Percentiles rank a stretch among this genome's conserved stretches.
Evolutionary conservation across 1,139 yeast species (phyloP).

Genomic region (Geotrichum phurueaensis): DNA sequence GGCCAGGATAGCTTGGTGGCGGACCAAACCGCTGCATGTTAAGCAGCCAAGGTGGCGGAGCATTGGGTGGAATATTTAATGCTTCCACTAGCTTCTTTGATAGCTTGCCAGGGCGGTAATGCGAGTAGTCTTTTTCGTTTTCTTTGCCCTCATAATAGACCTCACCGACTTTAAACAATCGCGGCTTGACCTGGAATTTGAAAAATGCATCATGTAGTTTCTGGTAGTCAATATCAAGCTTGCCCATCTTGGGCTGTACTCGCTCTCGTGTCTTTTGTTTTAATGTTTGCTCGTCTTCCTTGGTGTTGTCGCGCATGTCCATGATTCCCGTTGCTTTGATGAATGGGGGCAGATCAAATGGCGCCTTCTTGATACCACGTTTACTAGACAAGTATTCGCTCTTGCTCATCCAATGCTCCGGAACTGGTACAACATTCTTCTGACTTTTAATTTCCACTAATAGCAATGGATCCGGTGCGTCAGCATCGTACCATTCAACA

Average conservation of each 20-base stretch:
- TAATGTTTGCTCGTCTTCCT: conserved; percentile 49
- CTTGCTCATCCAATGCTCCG: conserved; percentile 78
- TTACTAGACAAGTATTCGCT: conserved; percentile 71
- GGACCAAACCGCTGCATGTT: conserved; percentile 69
- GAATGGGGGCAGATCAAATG: conserved; percentile 72
- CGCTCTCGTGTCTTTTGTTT: conserved; percentile 75
- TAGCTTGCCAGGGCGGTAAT: conserved; percentile 62
- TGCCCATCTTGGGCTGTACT: conserved; percentile 87
- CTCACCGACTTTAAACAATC: conserved; percentile 64
- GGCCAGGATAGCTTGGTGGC: conserved; percentile 75
- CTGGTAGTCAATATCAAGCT: conserved; percentile 78
- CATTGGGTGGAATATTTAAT: conserved; percentile 58
- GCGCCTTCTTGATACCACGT: conserved; percentile 63
- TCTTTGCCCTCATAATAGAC: conserved; percentile 76
- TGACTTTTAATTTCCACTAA: conserved; percentile 58
- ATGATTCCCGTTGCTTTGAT: conserved; percentile 81
- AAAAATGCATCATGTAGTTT: conserved; percentile 83
- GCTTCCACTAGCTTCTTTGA: conserved; percentile 58
- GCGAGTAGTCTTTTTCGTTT: conserved; percentile 40
- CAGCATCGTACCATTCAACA: conserved; percentile 83
- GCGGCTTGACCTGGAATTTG: conserved; percentile 71
- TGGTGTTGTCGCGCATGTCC: conserved; percentile 66
- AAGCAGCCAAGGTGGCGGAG: conserved; percentile 77
- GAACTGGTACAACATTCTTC: conserved; percentile 70
- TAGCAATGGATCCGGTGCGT: conserved; percentile 72